Conservation (phyloP, 2,329 filamentous ascomycete species). For the Knoxdaviesia proteae region DNA sequence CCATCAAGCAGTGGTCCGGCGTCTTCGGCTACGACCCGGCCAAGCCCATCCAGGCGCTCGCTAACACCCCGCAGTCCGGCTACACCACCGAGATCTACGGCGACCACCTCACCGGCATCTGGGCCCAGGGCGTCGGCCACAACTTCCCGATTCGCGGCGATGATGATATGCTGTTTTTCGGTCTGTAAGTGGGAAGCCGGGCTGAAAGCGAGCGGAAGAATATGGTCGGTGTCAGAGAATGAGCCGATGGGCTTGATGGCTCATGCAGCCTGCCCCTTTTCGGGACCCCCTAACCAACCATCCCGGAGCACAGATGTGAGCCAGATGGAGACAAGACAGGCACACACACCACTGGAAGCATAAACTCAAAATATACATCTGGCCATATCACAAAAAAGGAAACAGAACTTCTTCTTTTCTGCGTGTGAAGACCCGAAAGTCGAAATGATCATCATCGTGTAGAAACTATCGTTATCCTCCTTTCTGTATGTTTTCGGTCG, state of each 20-base stretch:
- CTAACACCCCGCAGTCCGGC: slow-evolving; percentile 15
- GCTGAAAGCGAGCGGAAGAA: neutral
- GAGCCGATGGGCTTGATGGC: neutral
- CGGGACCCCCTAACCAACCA: too few species aligned
- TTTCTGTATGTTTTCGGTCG: too few species aligned
- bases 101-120: slow-evolving; percentile 9
- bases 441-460: too few species aligned
- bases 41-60: slow-evolving; percentile 10
- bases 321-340: too few species aligned
- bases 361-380: too few species aligned
- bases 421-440: too few species aligned
- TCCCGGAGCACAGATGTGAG: too few species aligned
- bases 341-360: too few species aligned
- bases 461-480: too few species aligned
- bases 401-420: too few species aligned
- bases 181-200: neutral
- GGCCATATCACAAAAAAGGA: too few species aligned
- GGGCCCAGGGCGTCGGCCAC: slow-evolving; percentile 12
- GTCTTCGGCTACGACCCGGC: slow-evolving; percentile 20
- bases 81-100: slow-evolving; percentile 20
- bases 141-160: slow-evolving; percentile 1
- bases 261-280: too few species aligned
- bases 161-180: slow-evolving; percentile 2
- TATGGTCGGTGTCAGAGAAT: neutral
- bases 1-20: slow-evolving; percentile 33